Conservation (phyloP, 1,284 basidiomycete genomes). For the Cutaneotrichosporon sp. region DNA sequence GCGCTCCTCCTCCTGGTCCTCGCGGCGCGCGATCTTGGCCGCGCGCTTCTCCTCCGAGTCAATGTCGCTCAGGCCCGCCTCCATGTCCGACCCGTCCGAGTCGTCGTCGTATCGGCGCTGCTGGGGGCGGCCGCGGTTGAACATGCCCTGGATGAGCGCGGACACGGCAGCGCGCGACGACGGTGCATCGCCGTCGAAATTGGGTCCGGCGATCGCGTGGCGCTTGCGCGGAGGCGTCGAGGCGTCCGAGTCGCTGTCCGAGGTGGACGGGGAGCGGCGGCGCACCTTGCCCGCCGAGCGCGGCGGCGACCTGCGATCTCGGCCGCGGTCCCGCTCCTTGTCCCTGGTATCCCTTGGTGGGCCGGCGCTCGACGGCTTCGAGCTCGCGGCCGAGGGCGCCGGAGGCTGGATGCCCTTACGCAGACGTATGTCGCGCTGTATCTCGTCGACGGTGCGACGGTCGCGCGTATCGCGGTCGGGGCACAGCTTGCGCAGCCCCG, state of each 20-base stretch:
- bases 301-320: conserved; percentile 4
- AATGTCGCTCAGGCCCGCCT: conserved; percentile 47
- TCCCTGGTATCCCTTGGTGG: not conserved
- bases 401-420: conserved; percentile 18
- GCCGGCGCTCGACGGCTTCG: conserved; percentile 2
- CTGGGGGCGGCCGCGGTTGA: conserved; percentile 19
- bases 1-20: conserved; percentile 45
- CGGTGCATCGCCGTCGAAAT: conserved; percentile 11
- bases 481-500: conserved; percentile 36
- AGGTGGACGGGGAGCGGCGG: conserved; percentile 11
- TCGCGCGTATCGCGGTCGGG: conserved; percentile 43
- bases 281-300: conserved; percentile 2
- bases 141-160: conserved; percentile 28
- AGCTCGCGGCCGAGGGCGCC: not conserved
- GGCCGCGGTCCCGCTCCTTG: conserved; percentile 9
- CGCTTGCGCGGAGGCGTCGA: conserved; percentile 18
- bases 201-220: conserved; percentile 9
- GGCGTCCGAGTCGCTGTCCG: conserved; percentile 16
- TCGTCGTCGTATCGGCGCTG: conserved; percentile 26
- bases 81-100: conserved; percentile 44
- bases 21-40: conserved; percentile 39
- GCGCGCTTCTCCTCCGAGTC: conserved; percentile 44
- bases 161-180: conserved; percentile 18
- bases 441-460: conserved; percentile 44
- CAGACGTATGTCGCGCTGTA: conserved; percentile 38